A percentile compares a stretch with the other conserved stretches of the same genome.
These are phyloP conservation scores for Purpureocillium lavendulum DNA, from an alignment of 2,329 filamentous ascomycete genomes.

Conservation along the genomic window DNA sequence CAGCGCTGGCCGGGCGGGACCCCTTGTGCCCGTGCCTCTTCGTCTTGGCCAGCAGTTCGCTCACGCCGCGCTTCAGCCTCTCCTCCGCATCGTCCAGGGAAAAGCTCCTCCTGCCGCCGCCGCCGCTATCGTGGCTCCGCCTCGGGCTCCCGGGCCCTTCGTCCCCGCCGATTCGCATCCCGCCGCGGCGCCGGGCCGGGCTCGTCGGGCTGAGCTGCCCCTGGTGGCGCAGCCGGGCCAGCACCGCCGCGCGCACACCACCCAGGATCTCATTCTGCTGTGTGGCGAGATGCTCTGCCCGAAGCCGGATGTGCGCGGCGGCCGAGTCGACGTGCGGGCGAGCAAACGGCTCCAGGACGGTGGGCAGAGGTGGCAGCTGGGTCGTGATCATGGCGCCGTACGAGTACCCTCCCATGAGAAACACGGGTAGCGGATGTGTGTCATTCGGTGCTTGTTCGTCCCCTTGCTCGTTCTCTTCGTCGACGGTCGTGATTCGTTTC, in stretches of 20 bases:
- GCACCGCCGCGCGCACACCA: constrained; percentile 22
- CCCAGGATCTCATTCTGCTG: constrained; percentile 46
- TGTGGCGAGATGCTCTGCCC: constrained; percentile 59
- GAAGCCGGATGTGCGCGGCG: constrained; percentile 60
- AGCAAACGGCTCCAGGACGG: constrained; percentile 53
- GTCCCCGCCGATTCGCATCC: constrained; percentile 41
- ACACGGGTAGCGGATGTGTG: constrained; percentile 17
- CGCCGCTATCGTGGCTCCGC: constrained; percentile 27
- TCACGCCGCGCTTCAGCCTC: constrained; percentile 35
- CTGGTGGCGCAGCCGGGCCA: neutral
- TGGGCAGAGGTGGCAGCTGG: constrained; percentile 55
- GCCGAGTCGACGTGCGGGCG: constrained; percentile 44
- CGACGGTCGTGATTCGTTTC: too few relatives aligned
- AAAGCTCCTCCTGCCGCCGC: constrained; percentile 20
- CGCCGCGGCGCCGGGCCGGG: constrained; percentile 17
- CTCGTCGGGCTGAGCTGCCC: constrained; percentile 14
- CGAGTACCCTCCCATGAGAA: constrained; percentile 74
- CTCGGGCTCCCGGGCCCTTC: constrained; percentile 30
- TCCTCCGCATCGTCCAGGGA: constrained; percentile 37
- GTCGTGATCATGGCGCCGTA: constrained; percentile 81
- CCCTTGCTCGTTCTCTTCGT: too few relatives aligned
- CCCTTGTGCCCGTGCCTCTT: constrained; percentile 8
- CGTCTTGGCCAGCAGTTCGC: constrained; percentile 36
- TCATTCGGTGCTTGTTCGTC: too few relatives aligned
- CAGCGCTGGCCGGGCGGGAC: neutral